Base-by-base conservation (phyloP, 106 monocot species). In the Dioscorea zingiberensis region DNA sequence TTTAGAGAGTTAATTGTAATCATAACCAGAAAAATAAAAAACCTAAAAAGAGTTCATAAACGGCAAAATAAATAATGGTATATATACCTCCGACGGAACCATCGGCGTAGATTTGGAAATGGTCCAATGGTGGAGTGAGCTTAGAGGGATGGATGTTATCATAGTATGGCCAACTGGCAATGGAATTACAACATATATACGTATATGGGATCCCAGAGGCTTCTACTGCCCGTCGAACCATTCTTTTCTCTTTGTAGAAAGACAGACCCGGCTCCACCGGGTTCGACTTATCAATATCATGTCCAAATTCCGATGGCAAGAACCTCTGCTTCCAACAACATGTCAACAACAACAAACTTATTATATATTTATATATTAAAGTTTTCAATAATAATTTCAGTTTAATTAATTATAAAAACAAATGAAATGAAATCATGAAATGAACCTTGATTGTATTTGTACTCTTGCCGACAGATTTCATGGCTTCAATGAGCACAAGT, bases 231-330 rank as follows among this genome's bases (percentile, higher is more conserved):
- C 74, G 69, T 18, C 81, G 55, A 4, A 85, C 56, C 30, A 21
- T 21, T 9, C 74, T 59, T 77, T 81, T 85, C 21, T 59, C 45
- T 1, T 68, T 47, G 57, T 71, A 81, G 47, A 80, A 48, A 3
- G 45, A 22, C 23, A 72, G 44, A 8, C 58, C 77, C 4, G 77
- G 78, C 44, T 81, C 77, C 13, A 75, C 68, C 14, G 71, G 67
- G 55, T 60, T 67, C 13, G 72, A 74, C 54, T 59, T 63, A 45
- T 81, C 77, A 23, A 78, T 56, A 53, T 85, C 85, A 44, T 74
- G 71, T 21, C 85, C 85, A 45, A 85, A 85, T 58, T 85, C 85
- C 4, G 85, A 85, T 7, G 85, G 85, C 55, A 81, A 21, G 49
- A 78, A 85, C 59, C 78, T 75, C 81, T 85, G 22, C n/a, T n/a